Conservation (phyloP, 352 stramenopile genomes). For the Aphanomyces euteiches region DNA sequence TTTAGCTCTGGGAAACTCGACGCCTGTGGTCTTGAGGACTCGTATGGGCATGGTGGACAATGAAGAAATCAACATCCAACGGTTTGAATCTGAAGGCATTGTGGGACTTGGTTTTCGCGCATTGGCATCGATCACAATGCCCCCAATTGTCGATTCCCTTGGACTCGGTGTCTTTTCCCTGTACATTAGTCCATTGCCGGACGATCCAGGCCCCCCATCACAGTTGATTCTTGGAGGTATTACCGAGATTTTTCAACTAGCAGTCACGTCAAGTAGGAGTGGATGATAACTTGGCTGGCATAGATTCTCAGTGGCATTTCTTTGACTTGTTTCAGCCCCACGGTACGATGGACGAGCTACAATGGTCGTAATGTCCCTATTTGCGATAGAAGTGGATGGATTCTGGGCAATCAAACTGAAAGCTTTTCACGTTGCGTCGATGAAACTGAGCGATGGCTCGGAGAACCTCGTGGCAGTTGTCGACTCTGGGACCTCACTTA, state of each 20-base stretch:
- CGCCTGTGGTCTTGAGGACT: slow-evolving; percentile 20
- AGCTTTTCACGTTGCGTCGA: slow-evolving; percentile 15
- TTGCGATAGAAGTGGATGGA: slow-evolving; percentile 33
- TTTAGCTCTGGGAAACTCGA: slow-evolving; percentile 38
- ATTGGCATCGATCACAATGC: slow-evolving; percentile 56
- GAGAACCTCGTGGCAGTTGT: slow-evolving; percentile 45
- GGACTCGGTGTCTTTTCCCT: slow-evolving; percentile 49
- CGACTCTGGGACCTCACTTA: slow-evolving; percentile 62
- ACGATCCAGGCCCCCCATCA: slow-evolving; percentile 37
- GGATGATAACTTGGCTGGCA: slow-evolving; percentile 40
- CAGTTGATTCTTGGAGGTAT: slow-evolving; percentile 54
- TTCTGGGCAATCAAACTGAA: slow-evolving; percentile 58
- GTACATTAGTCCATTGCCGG: slow-evolving; percentile 58
- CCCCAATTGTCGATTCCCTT: slow-evolving; percentile 38
- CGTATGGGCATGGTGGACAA: slow-evolving; percentile 48
- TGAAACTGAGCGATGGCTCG: slow-evolving; percentile 25
- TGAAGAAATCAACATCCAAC: slow-evolving; percentile 46
- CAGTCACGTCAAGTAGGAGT: slow-evolving; percentile 32
- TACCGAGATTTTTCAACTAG: neutral
- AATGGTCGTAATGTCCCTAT: neutral
- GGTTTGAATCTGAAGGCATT: slow-evolving; percentile 62
- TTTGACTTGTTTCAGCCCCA: slow-evolving; percentile 50
- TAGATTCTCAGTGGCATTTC: slow-evolving; percentile 42
- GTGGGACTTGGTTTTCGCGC: slow-evolving; percentile 53
- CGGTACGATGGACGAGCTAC: slow-evolving; percentile 5